Conservation (phyloP, 345 rosid genomes). For the Ceriops tagal region DNA sequence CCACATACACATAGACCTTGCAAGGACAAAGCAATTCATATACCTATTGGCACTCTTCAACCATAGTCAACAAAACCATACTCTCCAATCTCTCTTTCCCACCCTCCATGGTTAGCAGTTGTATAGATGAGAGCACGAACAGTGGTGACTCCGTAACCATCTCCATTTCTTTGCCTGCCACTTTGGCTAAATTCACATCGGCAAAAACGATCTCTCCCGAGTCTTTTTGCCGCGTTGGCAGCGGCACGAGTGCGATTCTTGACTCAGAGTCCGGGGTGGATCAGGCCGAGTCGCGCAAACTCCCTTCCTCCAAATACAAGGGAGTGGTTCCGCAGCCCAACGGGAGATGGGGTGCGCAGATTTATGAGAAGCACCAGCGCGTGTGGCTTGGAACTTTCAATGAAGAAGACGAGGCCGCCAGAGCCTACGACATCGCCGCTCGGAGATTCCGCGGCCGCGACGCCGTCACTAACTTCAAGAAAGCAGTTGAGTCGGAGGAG, state of each 20-base stretch:
- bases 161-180: slow-evolving; percentile 30
- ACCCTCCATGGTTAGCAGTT: slow-evolving; percentile 45
- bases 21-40: slow-evolving; percentile 11
- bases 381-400: slow-evolving; percentile 95
- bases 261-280: slow-evolving; percentile 54
- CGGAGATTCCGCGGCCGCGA: slow-evolving; percentile 86
- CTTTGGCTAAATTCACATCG: slow-evolving; percentile 8
- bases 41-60: background rate
- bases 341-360: slow-evolving; percentile 97
- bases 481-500: slow-evolving; percentile 20
- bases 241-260: slow-evolving; percentile 53
- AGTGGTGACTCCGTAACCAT: slow-evolving; percentile 27
- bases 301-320: slow-evolving; percentile 80
- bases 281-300: slow-evolving; percentile 72
- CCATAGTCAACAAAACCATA: slow-evolving; percentile 2
- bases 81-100: background rate
- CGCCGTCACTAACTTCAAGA: slow-evolving; percentile 70
- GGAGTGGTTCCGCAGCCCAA: slow-evolving; percentile 98
- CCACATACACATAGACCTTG: slow-evolving; percentile 2
- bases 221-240: slow-evolving; percentile 51
- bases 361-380: slow-evolving; percentile 91
- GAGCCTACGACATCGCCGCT: slow-evolving; percentile 78
- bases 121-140: slow-evolving; percentile 53
- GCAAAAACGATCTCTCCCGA: slow-evolving; percentile 27
- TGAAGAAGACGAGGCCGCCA: slow-evolving; percentile 76